Conservation (phyloP, 2,329 filamentous ascomycete genomes). For the Claviceps sp. region DNA sequence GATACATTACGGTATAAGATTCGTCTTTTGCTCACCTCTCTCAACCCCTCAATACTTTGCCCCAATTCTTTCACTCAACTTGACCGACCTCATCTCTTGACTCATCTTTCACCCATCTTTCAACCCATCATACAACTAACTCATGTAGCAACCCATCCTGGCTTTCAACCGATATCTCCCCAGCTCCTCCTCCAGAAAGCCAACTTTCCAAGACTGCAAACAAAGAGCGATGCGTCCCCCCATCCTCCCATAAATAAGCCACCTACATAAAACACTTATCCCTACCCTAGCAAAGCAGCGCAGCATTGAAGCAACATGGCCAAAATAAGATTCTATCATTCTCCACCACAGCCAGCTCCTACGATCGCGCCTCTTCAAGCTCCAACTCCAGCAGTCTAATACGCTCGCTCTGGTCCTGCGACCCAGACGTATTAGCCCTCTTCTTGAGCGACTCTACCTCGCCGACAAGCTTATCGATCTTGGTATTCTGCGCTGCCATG, state of each 20-base stretch:
- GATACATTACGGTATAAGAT: conserved; percentile 3
- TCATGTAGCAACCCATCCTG: no score
- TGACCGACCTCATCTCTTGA: neutral
- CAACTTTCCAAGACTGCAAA: no score
- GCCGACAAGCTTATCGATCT: conserved; percentile 54
- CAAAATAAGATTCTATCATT: no score
- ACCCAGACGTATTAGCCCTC: conserved; percentile 41
- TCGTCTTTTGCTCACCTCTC: neutral
- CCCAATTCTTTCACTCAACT: neutral
- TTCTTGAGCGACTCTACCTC: conserved; percentile 76
- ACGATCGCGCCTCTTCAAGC: conserved; percentile 50
- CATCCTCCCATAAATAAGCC: no score
- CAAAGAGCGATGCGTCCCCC: no score
- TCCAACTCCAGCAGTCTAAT: conserved; percentile 56
- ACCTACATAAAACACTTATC: no score
- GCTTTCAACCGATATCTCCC: no score
- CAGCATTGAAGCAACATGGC: no score
- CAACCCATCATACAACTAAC: no score
- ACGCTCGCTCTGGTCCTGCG: conserved; percentile 52
- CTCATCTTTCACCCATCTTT: neutral
- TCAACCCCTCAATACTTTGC: neutral
- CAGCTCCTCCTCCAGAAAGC: no score
- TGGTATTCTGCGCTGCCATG: conserved; percentile 62
- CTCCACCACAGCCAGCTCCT: conserved; percentile 1
- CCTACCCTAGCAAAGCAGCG: no score